Base-by-base conservation (phyloP, 768 basidiomycete genomes). In the Leccinum arenicola region DNA sequence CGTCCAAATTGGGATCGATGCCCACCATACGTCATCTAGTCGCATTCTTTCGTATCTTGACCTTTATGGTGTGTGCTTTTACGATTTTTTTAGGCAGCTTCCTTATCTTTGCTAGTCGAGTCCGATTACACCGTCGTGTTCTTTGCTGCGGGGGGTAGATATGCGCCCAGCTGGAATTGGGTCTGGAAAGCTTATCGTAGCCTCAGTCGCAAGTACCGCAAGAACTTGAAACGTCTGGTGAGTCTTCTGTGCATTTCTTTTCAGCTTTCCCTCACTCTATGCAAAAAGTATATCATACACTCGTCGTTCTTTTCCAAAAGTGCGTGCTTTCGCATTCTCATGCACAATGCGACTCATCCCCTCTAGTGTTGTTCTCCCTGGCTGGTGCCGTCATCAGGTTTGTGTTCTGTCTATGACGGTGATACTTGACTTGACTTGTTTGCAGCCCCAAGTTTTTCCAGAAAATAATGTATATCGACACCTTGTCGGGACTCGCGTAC, bases 301-400 rank as follows among this genome's bases (percentile, higher is more conserved):
- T 86, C 93, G 3, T 89, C 87, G 2, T 91, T 91, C 73, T 94
- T 93, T 73, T 86, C 92, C 4, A 94, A 92, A 74, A 93, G 92
- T 91, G 58, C 19, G 84, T 72, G 1, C 43, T 36, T 60, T 50
- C 29, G 19, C 43, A 3, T 48, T 54, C 47, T 35, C 17, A 43
- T 40, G 48, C n/a, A 19, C 54, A 14, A 31, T 12, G 27, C 55
- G 61, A 57, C 68, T 63, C 11, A 61, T 52, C 17, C 53, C 50
- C 53, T 61, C 19, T 60, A 94, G 92, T 93, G 91, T 75, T 95
- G 3, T 93, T 95, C 71, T 93, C 92, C 10, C 76, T 94, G 50
- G 92, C 92, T 31, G 91, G 91, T 3, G 89, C 92, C 43, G 86
- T 93, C 61, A 91, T 95, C 68, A 93, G 89, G 88, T 89, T 58